Evolutionary conservation across 768 basidiomycete species (phyloP).

Genomic region (Chalciporus chontae): DNA sequence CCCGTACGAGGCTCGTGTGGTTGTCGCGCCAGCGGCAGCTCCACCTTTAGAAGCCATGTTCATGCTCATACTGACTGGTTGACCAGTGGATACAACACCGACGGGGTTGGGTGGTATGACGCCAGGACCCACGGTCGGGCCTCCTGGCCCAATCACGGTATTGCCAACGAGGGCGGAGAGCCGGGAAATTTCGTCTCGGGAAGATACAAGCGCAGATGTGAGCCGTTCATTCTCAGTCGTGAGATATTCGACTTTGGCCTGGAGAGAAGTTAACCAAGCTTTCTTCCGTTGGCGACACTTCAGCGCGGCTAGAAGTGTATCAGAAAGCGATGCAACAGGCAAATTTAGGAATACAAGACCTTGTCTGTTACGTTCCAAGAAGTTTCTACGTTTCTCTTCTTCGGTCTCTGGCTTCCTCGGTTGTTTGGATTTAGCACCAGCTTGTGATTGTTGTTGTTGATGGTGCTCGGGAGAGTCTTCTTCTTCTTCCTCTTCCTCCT

Average conservation of each 20-base stretch:
- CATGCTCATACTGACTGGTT: constrained; percentile 43
- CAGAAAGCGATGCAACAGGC: constrained; percentile 1
- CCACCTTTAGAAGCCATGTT: constrained; percentile 38
- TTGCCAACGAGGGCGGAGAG: constrained; percentile 70
- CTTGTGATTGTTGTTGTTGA: constrained; percentile 16
- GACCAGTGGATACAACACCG: constrained; percentile 28
- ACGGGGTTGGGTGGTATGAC: constrained; percentile 27
- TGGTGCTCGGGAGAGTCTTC: constrained; percentile 20
- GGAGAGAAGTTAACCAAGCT: constrained; percentile 90
- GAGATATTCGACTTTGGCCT: constrained; percentile 90
- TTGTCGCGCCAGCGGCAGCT: constrained; percentile 27
- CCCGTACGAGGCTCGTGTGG: constrained; percentile 38
- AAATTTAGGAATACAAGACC: constrained; percentile 44
- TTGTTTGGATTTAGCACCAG: constrained; percentile 21
- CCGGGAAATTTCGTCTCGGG: constrained; percentile 89
- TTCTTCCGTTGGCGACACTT: constrained; percentile 99
- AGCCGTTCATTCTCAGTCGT: constrained; percentile 94
- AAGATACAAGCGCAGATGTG: constrained; percentile 77
- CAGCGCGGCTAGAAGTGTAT: constrained; percentile 67
- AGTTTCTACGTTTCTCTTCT: constrained; percentile 96
- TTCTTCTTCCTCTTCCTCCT: constrained; percentile 39
- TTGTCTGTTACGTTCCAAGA: constrained; percentile 95
- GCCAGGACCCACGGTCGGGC: constrained; percentile 28
- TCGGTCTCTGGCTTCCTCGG: constrained; percentile 90
- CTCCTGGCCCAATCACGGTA: constrained; percentile 48